Base-by-base conservation (phyloP, 805 yeast genomes). In the Saccharomyces mikatae region DNA sequence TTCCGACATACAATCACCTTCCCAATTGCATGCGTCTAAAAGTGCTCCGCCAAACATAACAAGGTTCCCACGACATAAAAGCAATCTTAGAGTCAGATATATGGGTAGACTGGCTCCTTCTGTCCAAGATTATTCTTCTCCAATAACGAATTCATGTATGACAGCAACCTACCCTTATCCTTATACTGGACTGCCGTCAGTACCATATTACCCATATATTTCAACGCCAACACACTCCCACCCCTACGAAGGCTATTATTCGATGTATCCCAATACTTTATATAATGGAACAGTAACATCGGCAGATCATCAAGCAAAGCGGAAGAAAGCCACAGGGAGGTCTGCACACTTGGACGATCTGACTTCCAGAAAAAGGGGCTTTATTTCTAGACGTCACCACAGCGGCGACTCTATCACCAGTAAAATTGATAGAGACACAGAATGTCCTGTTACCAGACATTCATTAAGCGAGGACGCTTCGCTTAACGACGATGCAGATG, bases 31-130 rank as follows among this genome's bases (percentile, higher is more conserved):
- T 6, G 57, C 61, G 2, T 36, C 44, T 17, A 52, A 54, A 24
- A 66, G 67, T 57, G 67, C 68, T 1, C 67, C 67, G 8, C 61
- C 70, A 17, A 56, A 62, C 44, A 58, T 61, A 9, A 57, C 60
- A 41, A 57, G 59, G n/a, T 61, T 61, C 27, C 60, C 62, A n/a
- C 58, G 56, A 32, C 57, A 11, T 27, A 54, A 10, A 41, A 44
- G 14, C 22, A 52, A 17, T 32, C 67, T 67, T 13, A 60, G 65
- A 17, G 70, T 68, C 11, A 65, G 61, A 52, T 68, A 67, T 48
- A 41, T 66, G 32, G 71, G 71, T 6, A 58, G 55, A 46, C 6
- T 36, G 9, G 44, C 44, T 17, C 13, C 44, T n/a, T 9, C 44
- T 2, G 13, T 3, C 22, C 44, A 36, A 4, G 44, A 36, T 17